phyloP scores from a whole-genome alignment of 345 rosid species.

The Rhizophora apiculata region DNA sequence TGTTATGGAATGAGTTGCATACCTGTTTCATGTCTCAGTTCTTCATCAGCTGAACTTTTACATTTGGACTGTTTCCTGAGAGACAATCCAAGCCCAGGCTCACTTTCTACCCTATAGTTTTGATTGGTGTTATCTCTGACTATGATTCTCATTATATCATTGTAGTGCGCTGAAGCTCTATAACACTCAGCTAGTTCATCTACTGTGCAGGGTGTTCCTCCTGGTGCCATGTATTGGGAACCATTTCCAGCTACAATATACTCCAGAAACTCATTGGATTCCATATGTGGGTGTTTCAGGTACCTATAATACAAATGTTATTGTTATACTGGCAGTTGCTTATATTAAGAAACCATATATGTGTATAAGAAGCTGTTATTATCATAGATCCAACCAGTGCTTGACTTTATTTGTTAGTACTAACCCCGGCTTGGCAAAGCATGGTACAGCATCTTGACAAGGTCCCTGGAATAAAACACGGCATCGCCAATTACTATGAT shows the following conservation, averaged over 20 bases:
- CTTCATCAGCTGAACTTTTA: conserved; percentile 10
- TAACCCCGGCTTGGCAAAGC: conserved; percentile 32
- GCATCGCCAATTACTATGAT: conserved; percentile 23
- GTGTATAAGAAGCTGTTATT: neutral
- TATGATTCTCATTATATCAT: conserved; percentile 30
- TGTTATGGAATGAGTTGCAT: conserved; percentile 1
- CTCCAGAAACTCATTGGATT: conserved; percentile 31
- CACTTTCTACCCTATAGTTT: conserved; percentile 33
- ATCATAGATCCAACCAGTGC: neutral
- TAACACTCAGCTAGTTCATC: conserved; percentile 27
- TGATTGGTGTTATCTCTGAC: conserved; percentile 19
- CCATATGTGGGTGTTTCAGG: conserved; percentile 27
- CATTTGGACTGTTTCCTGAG: conserved; percentile 24
- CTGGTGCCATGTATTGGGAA: conserved; percentile 24
- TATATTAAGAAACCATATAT: neutral
- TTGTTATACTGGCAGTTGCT: neutral
- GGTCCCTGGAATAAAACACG: conserved; percentile 33
- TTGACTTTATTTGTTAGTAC: neutral
- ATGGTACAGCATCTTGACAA: conserved; percentile 31
- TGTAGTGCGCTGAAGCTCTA: conserved; percentile 34
- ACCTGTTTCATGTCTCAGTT: conserved; percentile 28
- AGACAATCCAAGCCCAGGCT: conserved; percentile 30
- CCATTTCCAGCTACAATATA: conserved; percentile 30
- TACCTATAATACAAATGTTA: conserved; percentile 14
- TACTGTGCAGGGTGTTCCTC: conserved; percentile 20